Evolutionary conservation across 2,329 filamentous ascomycete genomes (phyloP).

Genomic region (Ophiostoma perfectum): DNA sequence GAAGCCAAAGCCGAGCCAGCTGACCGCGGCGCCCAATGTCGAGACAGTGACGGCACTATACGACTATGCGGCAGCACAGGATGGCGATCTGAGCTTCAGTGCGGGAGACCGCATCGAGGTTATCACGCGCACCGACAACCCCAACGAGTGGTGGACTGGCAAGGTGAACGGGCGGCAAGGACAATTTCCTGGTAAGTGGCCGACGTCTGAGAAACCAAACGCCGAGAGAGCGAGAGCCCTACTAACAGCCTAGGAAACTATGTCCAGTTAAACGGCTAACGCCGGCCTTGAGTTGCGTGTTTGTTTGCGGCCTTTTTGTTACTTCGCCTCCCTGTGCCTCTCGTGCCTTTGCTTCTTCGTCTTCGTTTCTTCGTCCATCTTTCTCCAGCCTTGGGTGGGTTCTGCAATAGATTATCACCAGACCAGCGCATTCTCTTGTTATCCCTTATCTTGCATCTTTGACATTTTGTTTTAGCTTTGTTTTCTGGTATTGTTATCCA

Average conservation of each 20-base stretch:
- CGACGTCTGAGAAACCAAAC: neutral
- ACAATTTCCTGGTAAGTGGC: slow-evolving; percentile 81
- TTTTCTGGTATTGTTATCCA: too few relatives aligned
- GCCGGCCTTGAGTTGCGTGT: neutral
- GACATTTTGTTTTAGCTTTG: too few relatives aligned
- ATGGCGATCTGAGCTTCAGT: slow-evolving; percentile 86
- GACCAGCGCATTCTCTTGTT: too few relatives aligned
- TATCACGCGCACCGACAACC: slow-evolving; percentile 71
- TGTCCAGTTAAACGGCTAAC: slow-evolving; percentile 38
- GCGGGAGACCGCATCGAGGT: slow-evolving; percentile 90
- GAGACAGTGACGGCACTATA: slow-evolving; percentile 89
- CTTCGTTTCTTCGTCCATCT: neutral
- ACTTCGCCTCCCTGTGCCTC: neutral
- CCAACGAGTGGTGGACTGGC: slow-evolving; percentile 97
- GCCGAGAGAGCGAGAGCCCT: neutral
- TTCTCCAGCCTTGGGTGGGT: neutral
- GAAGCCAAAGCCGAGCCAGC: slow-evolving; percentile 70
- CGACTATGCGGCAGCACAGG: slow-evolving; percentile 92
- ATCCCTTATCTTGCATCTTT: too few relatives aligned
- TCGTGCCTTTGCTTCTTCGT: neutral
- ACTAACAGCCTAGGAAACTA: slow-evolving; percentile 39
- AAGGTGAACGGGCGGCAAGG: slow-evolving; percentile 73
- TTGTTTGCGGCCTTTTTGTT: neutral
- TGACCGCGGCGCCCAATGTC: slow-evolving; percentile 58
- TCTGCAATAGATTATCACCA: neutral